Conservation (phyloP, 169 alveolate genomes). For the Plasmodium vinckei region DNA sequence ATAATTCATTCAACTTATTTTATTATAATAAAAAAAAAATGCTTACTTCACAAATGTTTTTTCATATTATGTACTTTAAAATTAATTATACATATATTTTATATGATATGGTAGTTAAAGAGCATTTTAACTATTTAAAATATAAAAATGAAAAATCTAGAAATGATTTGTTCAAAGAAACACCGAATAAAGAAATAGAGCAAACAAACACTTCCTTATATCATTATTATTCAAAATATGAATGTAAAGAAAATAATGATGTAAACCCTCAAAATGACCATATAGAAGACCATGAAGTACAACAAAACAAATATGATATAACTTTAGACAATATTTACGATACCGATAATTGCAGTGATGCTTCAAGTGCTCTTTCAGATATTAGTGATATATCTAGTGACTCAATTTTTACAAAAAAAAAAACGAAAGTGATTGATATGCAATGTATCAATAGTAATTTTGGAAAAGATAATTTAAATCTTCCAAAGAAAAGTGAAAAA, state of each 20-base stretch:
- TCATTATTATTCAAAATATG: not conserved
- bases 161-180: not conserved
- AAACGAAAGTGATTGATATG: not conserved
- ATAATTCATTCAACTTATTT: constrained; percentile 51
- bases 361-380: constrained; percentile 26
- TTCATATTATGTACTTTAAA: constrained; percentile 66
- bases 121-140: not conserved
- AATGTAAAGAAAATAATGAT: not conserved
- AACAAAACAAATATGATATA: constrained; percentile 23
- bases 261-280: not conserved
- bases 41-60: constrained; percentile 63
- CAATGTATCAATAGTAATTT: not conserved
- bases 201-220: not conserved
- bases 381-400: constrained; percentile 63
- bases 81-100: constrained; percentile 72
- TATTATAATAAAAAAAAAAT: constrained; percentile 22
- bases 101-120: constrained; percentile 33
- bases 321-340: constrained; percentile 64
- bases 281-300: constrained; percentile 13
- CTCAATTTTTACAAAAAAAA: constrained; percentile 32
- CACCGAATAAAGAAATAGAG: not conserved
- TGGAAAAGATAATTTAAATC: not conserved
- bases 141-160: not conserved
- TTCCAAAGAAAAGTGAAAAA: constrained; percentile 7
- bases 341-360: constrained; percentile 58